Percentiles rank a stretch among this genome's conserved stretches.
Conservation (phyloP, 441 rosid genomes). For the Euphorbia corollata region DNA sequence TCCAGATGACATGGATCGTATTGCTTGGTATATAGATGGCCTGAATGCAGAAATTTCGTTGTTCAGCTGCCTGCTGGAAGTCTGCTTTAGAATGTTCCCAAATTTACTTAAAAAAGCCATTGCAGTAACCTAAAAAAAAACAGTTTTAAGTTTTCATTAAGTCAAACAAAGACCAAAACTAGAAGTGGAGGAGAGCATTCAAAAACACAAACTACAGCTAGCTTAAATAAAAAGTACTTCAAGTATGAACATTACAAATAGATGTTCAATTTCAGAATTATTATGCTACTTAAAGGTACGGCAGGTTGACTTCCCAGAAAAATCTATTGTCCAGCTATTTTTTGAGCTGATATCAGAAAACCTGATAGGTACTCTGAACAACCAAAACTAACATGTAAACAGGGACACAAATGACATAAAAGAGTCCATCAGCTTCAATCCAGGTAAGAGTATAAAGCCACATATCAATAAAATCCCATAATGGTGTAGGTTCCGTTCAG, state of each 20-base stretch:
- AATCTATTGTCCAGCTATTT: background rate
- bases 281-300: background rate
- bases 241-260: background rate
- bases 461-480: background rate
- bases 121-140: slow-evolving; percentile 21
- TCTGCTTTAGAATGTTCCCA: slow-evolving; percentile 66
- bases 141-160: background rate
- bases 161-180: background rate
- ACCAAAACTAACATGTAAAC: background rate
- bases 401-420: background rate
- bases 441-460: no score
- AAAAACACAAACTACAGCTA: background rate
- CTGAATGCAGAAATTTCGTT: slow-evolving; percentile 40
- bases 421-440: background rate
- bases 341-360: background rate
- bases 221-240: background rate
- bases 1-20: slow-evolving; percentile 70
- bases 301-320: background rate
- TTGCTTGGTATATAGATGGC: slow-evolving; percentile 62
- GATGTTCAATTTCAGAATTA: background rate
- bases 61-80: slow-evolving; percentile 40
- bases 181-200: background rate
- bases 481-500: background rate
- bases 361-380: background rate
- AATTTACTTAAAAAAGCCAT: slow-evolving; percentile 83